phyloP scores from a whole-genome alignment of 1,284 basidiomycete species.

The Spongispora temasekensis region DNA sequence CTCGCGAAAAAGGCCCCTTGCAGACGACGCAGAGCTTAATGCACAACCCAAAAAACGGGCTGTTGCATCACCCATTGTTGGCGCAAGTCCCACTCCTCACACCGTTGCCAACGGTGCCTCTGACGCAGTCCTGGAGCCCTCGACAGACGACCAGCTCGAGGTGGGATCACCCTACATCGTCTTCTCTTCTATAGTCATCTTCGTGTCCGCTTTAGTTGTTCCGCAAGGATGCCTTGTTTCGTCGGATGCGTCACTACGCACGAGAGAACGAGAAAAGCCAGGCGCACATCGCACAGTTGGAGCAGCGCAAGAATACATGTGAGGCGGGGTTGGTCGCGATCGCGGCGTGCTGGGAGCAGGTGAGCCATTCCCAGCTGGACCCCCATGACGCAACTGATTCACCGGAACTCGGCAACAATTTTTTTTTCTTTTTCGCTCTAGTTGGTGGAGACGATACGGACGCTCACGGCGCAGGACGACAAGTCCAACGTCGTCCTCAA shows the following conservation, averaged over 20 bases:
- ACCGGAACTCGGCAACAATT: constrained; percentile 1
- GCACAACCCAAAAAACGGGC: constrained; percentile 66
- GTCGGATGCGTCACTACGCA: constrained; percentile 89
- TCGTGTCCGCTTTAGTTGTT: constrained; percentile 50
- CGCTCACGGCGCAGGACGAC: constrained; percentile 59
- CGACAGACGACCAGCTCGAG: constrained; percentile 69
- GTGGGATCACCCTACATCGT: constrained; percentile 43
- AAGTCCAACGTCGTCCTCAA: constrained; percentile 46
- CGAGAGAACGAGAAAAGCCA: constrained; percentile 76
- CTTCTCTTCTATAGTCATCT: constrained; percentile 27
- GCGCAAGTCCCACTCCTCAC: constrained; percentile 62
- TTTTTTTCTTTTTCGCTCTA: constrained; percentile 29
- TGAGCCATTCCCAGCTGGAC: constrained; percentile 35
- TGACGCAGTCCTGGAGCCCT: constrained; percentile 52
- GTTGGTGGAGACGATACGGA: constrained; percentile 70
- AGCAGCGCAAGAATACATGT: constrained; percentile 70
- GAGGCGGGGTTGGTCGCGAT: constrained; percentile 81
- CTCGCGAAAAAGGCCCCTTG: constrained; percentile 62
- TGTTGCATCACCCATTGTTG: constrained; percentile 46
- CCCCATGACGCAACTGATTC: constrained; percentile 3
- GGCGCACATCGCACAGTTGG: constrained; percentile 69
- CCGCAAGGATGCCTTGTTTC: constrained; percentile 91
- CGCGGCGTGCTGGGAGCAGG: constrained; percentile 90
- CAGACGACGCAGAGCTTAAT: constrained; percentile 52
- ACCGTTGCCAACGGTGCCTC: constrained; percentile 44